These are phyloP conservation scores for Calocybe cyanea DNA, from an alignment of 768 basidiomycete genomes.

Conservation along the genomic window DNA sequence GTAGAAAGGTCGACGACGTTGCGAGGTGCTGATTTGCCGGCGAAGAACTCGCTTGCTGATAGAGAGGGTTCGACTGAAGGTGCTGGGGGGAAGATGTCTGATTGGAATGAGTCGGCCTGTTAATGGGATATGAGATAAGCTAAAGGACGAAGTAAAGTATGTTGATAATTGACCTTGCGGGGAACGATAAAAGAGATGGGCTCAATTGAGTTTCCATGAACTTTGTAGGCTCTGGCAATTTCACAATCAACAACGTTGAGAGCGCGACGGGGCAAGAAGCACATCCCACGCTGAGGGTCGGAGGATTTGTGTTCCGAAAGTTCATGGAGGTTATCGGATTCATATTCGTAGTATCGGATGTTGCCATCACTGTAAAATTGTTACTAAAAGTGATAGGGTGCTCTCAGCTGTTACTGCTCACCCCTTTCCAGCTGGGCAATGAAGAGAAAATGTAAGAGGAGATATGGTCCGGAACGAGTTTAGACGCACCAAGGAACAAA, in stretches of 20 bases:
- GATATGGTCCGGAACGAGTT: neutral
- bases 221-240: slow-evolving; percentile 92
- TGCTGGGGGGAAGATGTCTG: slow-evolving; percentile 95
- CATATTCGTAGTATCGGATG: slow-evolving; percentile 96
- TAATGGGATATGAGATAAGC: slow-evolving; percentile 2
- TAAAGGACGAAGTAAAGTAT: neutral
- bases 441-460: slow-evolving; percentile 6
- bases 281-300: slow-evolving; percentile 95
- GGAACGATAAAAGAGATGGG: slow-evolving; percentile 96
- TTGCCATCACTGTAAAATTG: slow-evolving; percentile 76
- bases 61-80: slow-evolving; percentile 78
- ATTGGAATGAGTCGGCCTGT: slow-evolving; percentile 93
- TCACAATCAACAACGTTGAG: slow-evolving; percentile 90
- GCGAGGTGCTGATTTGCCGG: slow-evolving; percentile 73
- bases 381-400: neutral
- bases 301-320: slow-evolving; percentile 84
- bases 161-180: slow-evolving; percentile 58
- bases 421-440: slow-evolving; percentile 77
- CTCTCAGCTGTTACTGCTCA: slow-evolving; percentile 28
- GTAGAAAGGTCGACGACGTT: slow-evolving; percentile 81
- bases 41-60: slow-evolving; percentile 81
- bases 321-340: slow-evolving; percentile 73
- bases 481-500: slow-evolving; percentile 65
- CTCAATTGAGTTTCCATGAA: slow-evolving; percentile 69
- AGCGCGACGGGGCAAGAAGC: slow-evolving; percentile 90